Evolutionary conservation across 257 asterid species (phyloP).

Genomic region (Misopates orontium): DNA sequence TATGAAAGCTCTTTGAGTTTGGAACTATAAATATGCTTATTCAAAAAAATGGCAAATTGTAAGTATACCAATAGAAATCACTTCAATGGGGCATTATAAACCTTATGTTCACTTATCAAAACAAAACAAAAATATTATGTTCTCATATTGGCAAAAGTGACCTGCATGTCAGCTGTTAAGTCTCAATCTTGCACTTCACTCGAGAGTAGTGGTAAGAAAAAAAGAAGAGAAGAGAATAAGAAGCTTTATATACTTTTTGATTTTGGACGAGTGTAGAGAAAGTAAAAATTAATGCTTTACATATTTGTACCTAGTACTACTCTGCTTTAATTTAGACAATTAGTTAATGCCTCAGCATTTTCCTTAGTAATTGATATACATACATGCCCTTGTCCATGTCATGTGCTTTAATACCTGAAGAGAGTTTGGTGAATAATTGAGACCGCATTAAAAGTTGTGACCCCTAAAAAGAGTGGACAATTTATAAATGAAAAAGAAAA

Average conservation of each 20-base stretch:
- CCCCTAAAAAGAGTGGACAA: neutral
- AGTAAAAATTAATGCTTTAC: neutral
- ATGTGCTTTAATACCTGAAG: neutral
- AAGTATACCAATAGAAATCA: too few species aligned
- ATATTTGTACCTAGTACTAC: neutral
- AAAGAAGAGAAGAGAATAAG: neutral
- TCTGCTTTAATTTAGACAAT: neutral
- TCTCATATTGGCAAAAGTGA: too few species aligned
- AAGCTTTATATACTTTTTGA: neutral
- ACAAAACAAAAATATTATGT: too few species aligned
- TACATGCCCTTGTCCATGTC: neutral
- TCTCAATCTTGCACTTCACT: constrained; percentile 20
- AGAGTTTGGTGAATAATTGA: neutral
- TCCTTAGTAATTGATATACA: neutral
- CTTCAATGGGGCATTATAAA: too few species aligned
- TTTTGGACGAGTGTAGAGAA: constrained; percentile 1
- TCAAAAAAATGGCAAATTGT: too few species aligned
- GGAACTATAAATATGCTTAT: too few species aligned
- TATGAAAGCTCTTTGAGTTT: too few species aligned
- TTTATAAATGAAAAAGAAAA: neutral
- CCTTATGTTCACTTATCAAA: too few species aligned
- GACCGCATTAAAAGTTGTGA: constrained; percentile 8
- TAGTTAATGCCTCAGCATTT: neutral
- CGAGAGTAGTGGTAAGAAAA: neutral
- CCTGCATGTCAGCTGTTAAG: too few species aligned